Percentiles rank a stretch among this genome's conserved stretches.
Conservation (phyloP, 179 eudicot species). For the Spergularia azorica region DNA sequence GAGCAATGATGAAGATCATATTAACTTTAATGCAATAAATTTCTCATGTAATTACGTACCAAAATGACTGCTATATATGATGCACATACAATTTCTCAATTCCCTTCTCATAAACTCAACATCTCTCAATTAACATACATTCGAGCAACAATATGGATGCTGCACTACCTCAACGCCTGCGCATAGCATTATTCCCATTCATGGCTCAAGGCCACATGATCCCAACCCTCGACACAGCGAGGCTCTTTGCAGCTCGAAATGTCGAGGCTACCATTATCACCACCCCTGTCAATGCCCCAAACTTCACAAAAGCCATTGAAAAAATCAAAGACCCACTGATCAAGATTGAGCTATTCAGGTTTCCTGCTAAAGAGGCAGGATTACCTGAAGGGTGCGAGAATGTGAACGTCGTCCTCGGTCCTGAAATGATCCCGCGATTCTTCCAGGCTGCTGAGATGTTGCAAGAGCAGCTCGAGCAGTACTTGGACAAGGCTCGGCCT, state of each 20-base stretch:
- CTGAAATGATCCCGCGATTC: background rate
- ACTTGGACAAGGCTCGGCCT: slow-evolving; percentile 29
- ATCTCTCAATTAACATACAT: background rate
- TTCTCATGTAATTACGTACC: background rate
- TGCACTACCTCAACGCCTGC: background rate
- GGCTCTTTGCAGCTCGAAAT: slow-evolving; percentile 21
- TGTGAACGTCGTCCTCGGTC: background rate
- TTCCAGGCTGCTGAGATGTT: slow-evolving; percentile 28
- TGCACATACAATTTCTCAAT: background rate
- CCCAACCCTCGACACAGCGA: slow-evolving; percentile 25
- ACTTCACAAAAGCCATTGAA: slow-evolving; percentile 26
- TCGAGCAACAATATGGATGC: background rate
- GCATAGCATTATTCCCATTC: slow-evolving; percentile 22
- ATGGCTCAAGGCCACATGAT: slow-evolving; percentile 31
- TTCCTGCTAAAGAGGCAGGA: slow-evolving; percentile 31
- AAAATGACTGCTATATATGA: background rate
- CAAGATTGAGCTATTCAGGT: slow-evolving; percentile 25
- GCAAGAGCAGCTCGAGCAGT: slow-evolving; percentile 28
- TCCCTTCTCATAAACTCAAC: background rate
- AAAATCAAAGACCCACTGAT: background rate
- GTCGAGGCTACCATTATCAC: slow-evolving; percentile 32
- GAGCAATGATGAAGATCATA: too few relatives aligned
- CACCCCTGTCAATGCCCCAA: slow-evolving; percentile 34
- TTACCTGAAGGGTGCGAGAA: slow-evolving; percentile 37
- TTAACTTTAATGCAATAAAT: too few relatives aligned